Evolutionary conservation across 208 protist genomes (phyloP), one percentile per base, ranked within the genome.

Genomic region (Leptomonas seymouri): DNA sequence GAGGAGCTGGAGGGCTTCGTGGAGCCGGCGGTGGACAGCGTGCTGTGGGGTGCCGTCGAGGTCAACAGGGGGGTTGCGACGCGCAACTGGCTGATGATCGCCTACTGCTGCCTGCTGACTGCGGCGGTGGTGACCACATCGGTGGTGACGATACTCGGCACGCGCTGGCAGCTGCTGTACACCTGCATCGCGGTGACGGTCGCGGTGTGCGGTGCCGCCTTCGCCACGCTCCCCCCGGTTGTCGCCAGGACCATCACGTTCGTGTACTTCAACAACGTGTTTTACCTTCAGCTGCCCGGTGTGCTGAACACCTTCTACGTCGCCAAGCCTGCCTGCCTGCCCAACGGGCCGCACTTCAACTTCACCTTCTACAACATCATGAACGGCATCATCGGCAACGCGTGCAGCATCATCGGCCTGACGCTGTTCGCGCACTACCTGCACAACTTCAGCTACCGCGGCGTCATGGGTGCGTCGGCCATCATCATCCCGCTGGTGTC

Each of bases 361-460:
- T 79, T 81, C 73, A 88, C 83, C 46, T 90, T 89, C 69, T 90
- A 89, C 81, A 75, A 74, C 51, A 84, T 83, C 36, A 74, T 83
- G 18, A 76, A 57, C 15, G 67, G 71, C 36, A 46, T 76, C 53
- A 62, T 87, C 42, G 82, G 76, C 41, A 82, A 83, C 69, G 51
- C 81, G 8, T 79, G 64, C 28, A 81, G 81, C 44, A 61, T 89
- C 25, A 25, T 80, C 30, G 89, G 86, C 34, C 65, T 82, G 11
- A 72, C 71, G 18, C 4, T 86, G 2, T 94, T 94, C 50, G 49
- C 75, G 6, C 78, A 85, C 69, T 73, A 81, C 41, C 76, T 88
- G 53, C 80, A 76, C 16, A 81, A 87, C 66, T 71, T 56, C 55
- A 86, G 74, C 55, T 92, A 86, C 55, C 84, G 84, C 16, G 39